phyloP scores from a whole-genome alignment of 495 filamentous ascomycete genomes.

The Lentithecium fluviatile region DNA sequence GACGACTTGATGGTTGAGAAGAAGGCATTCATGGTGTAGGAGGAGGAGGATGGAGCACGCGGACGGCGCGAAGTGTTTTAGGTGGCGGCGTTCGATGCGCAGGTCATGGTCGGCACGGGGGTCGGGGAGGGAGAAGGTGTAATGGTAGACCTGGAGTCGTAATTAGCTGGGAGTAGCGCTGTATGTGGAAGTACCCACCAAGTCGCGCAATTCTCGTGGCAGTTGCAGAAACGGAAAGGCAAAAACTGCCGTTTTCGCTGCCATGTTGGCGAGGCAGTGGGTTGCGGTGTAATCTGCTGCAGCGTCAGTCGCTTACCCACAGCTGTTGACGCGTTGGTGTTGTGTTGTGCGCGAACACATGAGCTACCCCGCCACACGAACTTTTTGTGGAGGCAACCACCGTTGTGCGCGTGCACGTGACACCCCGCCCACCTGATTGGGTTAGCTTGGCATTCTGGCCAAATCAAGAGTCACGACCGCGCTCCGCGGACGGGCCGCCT shows the following conservation, averaged over 20 bases:
- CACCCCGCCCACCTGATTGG: too few relatives aligned
- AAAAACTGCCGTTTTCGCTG: not conserved
- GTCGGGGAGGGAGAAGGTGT: conserved; percentile 16
- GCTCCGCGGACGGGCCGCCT: not conserved
- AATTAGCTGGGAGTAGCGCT: not conserved
- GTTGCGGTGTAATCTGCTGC: not conserved
- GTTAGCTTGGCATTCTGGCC: not conserved
- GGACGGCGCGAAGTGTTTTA: conserved; percentile 21
- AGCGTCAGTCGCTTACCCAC: not conserved
- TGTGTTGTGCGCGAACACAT: too few relatives aligned
- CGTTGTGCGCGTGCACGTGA: too few relatives aligned
- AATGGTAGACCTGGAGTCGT: conserved; percentile 22
- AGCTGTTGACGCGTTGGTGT: too few relatives aligned
- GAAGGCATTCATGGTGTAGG: conserved; percentile 27
- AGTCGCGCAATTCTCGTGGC: conserved; percentile 31
- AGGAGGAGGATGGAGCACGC: conserved; percentile 23
- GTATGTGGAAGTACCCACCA: not conserved
- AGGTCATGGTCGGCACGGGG: conserved; percentile 12
- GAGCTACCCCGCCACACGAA: too few relatives aligned
- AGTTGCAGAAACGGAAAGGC: conserved; percentile 24
- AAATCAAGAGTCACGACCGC: not conserved
- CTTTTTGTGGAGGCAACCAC: too few relatives aligned
- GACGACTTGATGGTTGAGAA: conserved; percentile 26
- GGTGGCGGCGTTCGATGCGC: conserved; percentile 32
- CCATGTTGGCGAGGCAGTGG: not conserved